phyloP scores from a whole-genome alignment of 208 protist genomes.

The Strigomonas culicis region DNA sequence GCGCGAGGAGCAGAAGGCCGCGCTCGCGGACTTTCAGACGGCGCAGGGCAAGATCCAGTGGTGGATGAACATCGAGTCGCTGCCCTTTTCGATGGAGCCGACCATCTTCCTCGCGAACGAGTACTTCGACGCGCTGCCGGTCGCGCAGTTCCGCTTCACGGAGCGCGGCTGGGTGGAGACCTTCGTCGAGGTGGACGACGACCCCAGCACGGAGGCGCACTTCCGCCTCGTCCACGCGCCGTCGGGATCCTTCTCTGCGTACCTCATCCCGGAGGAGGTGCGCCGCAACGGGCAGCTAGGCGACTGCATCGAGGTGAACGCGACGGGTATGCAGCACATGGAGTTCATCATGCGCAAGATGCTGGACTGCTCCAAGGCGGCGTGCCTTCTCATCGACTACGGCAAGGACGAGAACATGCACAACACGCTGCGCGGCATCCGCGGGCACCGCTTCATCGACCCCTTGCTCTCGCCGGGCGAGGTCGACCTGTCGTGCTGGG shows the following conservation, averaged over 20 bases:
- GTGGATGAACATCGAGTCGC: constrained; percentile 82
- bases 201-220: constrained; percentile 75
- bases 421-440: constrained; percentile 87
- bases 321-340: constrained; percentile 85
- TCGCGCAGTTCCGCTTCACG: constrained; percentile 91
- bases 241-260: constrained; percentile 78
- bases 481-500: constrained; percentile 90
- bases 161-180: constrained; percentile 92
- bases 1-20: constrained; percentile 80
- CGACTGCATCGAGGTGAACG: constrained; percentile 83
- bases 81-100: constrained; percentile 78
- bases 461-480: constrained; percentile 87
- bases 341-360: constrained; percentile 87
- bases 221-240: constrained; percentile 88
- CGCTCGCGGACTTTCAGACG: constrained; percentile 80
- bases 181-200: constrained; percentile 88
- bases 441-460: constrained; percentile 87
- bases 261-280: constrained; percentile 85
- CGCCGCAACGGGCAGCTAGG: constrained; percentile 61
- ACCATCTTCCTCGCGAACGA: constrained; percentile 89
- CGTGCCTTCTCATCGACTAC: constrained; percentile 91
- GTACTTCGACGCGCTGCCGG: constrained; percentile 91
- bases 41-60: constrained; percentile 83
- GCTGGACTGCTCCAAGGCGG: constrained; percentile 74
- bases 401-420: constrained; percentile 91